Conservation (phyloP, 768 basidiomycete genomes). For the Saitozyma podzolica region DNA sequence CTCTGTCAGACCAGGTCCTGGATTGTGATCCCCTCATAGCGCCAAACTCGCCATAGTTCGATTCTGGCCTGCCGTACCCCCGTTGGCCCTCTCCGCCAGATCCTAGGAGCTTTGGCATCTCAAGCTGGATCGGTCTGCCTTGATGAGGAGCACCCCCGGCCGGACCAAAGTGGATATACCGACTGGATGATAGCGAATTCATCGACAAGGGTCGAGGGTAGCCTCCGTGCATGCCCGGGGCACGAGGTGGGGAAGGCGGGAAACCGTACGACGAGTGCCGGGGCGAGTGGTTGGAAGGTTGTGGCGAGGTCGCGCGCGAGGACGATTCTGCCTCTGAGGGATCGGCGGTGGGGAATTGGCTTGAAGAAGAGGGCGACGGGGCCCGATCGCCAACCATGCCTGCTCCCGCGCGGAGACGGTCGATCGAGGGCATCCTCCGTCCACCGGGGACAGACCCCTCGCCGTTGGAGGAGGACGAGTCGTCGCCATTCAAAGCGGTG, state of each 20-base stretch:
- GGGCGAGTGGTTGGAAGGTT: conserved; percentile 9
- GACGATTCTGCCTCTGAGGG: conserved; percentile 14
- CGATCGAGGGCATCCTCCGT: conserved; percentile 21
- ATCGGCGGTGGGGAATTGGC: conserved; percentile 3
- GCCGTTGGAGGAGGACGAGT: conserved; percentile 6
- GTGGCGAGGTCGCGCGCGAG: conserved; percentile 20
- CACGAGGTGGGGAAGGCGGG: conserved; percentile 1
- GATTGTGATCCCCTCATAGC: too few relatives aligned
- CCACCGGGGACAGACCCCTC: conserved; percentile 6
- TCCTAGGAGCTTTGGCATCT: conserved; percentile 32
- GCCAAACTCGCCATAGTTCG: too few relatives aligned
- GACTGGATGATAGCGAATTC: conserved; percentile 22
- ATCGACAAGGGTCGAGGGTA: conserved; percentile 31
- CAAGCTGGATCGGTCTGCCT: conserved; percentile 34
- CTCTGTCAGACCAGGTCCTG: too few relatives aligned
- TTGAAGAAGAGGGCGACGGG: conserved; percentile 21
- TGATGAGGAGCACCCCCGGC: conserved; percentile 37
- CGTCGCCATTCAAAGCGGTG: conserved; percentile 11
- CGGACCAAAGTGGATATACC: conserved; percentile 30
- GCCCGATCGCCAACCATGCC: conserved; percentile 11
- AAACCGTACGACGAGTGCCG: background rate
- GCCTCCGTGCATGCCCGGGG: conserved; percentile 6
- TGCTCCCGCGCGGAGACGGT: conserved; percentile 28
- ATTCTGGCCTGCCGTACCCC: conserved; percentile 14
- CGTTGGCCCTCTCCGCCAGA: conserved; percentile 24